Evolutionary conservation across 148 eudicot species (phyloP), one percentile per base, ranked within the genome.

Genomic region (Nepenthes mirabilis): DNA sequence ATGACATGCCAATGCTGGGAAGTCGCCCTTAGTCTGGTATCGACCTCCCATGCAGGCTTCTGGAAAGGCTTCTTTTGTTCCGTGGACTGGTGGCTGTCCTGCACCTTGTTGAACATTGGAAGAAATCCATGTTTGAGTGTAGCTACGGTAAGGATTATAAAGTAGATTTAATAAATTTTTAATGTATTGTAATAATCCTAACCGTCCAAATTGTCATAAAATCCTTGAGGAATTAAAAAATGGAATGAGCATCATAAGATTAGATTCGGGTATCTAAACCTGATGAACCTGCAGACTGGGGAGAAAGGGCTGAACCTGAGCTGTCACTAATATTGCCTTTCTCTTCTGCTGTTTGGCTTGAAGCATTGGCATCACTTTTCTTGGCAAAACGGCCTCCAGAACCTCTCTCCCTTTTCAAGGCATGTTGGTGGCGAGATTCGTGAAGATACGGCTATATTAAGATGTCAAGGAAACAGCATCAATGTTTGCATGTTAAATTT

Each of bases 391-490:
- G 98, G 9, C 98, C 98, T 47, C 98, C 98, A 8, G 88, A 63
- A 2, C 85, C 94, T 60, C 98, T 85, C 56, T 71, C 80, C 79
- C 98, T 85, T 73, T 88, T 83, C 67, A 91, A 47, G 59, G 98
- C 98, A 67, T 91, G 98, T 71, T 88, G 96, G 68, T 91, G 98
- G 2, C 98, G 83, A 45, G 98, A 91, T 63, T 91, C 98, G 10
- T 91, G 98, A 65, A 91, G 88, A 77, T 91, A 91, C 45, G 98
- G 98, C 98, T 91, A 70, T 61, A 68, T 14, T 33, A 34, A 55
- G 37, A 55, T 32, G 36, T 10, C 36, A 43, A 60, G 13, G 34
- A 8, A 32, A 23, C 61, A 45, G 4, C 6, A 40, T 40, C 45
- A 40, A 40, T 40, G 23, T 23, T 23, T 0, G 23, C 23, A 23